Evolutionary conservation across 176 grass and related monocot species (phyloP).

Genomic region (Paspalum vaginatum): DNA sequence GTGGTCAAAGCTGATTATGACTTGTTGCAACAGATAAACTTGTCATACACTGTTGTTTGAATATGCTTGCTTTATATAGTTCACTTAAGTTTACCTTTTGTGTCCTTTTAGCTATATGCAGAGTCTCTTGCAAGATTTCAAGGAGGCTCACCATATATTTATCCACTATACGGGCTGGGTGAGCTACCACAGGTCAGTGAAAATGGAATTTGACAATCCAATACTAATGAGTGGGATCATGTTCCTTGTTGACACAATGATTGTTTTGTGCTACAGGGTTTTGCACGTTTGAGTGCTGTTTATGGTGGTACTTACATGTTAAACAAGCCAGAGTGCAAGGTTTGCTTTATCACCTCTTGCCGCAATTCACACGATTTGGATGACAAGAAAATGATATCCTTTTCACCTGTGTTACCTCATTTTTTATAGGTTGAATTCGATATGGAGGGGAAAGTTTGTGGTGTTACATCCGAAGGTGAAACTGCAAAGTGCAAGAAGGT

Average conservation of each 20-base stretch:
- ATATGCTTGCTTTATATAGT: conserved; percentile 3
- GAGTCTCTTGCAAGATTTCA: conserved; percentile 88
- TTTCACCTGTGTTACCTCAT: conserved; percentile 26
- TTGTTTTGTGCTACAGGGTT: conserved; percentile 59
- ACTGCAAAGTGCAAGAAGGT: conserved; percentile 96
- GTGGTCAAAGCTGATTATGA: conserved; percentile 17
- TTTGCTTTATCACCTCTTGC: conserved; percentile 38
- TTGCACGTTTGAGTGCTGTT: conserved; percentile 95
- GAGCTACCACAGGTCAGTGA: conserved; percentile 85
- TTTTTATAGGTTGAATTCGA: conserved; percentile 82
- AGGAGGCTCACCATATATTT: conserved; percentile 94
- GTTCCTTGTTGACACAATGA: conserved; percentile 8
- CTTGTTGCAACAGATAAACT: conserved; percentile 12
- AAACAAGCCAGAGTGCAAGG: conserved; percentile 97
- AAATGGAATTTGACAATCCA: conserved; percentile 31
- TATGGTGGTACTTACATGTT: conserved; percentile 99
- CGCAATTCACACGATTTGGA: conserved; percentile 16
- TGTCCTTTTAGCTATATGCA: conserved; percentile 68
- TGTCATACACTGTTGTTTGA: conserved; percentile 32
- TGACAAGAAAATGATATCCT: conserved; percentile 4
- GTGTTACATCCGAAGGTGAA: conserved; percentile 95
- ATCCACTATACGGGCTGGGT: conserved; percentile 86
- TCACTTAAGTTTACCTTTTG: conserved; percentile 14
- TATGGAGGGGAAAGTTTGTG: conserved; percentile 90
- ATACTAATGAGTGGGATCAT: conserved; percentile 7